Conservation (phyloP, 2,329 filamentous ascomycete species). For the Aureobasidium sp. region DNA sequence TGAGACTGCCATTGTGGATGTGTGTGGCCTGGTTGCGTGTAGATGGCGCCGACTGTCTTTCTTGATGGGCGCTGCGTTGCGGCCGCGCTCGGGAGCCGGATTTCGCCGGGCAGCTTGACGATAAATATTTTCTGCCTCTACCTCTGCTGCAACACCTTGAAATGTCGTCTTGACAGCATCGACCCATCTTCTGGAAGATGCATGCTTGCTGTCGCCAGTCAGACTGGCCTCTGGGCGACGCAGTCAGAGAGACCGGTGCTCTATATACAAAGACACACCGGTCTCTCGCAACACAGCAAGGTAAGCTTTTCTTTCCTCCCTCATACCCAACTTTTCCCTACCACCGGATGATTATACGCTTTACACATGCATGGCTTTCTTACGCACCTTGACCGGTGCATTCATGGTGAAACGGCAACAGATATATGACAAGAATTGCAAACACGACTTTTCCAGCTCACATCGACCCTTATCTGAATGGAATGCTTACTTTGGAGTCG, state of each 20-base stretch:
- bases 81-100: too few relatives aligned
- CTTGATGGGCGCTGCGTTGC: too few relatives aligned
- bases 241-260: neutral
- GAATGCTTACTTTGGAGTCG: neutral
- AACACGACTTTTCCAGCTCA: neutral
- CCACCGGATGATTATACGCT: constrained; percentile 69
- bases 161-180: too few relatives aligned
- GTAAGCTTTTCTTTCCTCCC: neutral
- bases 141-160: too few relatives aligned
- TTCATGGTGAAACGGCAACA: constrained; percentile 51
- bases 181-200: too few relatives aligned
- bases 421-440: constrained; percentile 1
- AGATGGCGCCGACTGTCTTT: too few relatives aligned
- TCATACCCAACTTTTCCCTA: neutral
- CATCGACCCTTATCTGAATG: neutral
- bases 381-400: constrained; percentile 56
- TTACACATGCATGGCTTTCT: constrained; percentile 81
- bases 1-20: constrained; percentile 43
- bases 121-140: constrained; percentile 4
- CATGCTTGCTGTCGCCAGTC: too few relatives aligned
- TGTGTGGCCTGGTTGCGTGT: too few relatives aligned
- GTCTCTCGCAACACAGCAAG: neutral
- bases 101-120: too few relatives aligned
- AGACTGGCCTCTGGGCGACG: too few relatives aligned
- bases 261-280: neutral